phyloP scores from a whole-genome alignment of 2,329 filamentous ascomycete species.

The Mycosphaerelloides madeirae region DNA sequence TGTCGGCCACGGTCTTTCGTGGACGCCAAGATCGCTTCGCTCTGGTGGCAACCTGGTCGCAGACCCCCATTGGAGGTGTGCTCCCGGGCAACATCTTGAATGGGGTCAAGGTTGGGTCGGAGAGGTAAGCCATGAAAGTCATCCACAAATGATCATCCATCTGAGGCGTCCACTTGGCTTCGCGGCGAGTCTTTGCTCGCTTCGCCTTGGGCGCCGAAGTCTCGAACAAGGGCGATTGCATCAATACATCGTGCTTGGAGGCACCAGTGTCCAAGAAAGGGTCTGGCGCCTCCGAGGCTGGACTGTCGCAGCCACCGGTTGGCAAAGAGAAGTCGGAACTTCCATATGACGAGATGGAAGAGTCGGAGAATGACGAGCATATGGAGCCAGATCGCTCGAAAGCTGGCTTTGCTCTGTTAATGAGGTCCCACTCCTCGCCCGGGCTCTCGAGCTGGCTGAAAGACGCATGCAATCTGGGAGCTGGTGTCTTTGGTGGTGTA shows the following conservation, averaged over 20 bases:
- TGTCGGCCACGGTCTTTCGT: conserved; percentile 29
- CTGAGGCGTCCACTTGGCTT: conserved; percentile 52
- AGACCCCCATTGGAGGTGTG: conserved; percentile 59
- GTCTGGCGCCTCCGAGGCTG: conserved; percentile 55
- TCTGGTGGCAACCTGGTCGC: conserved; percentile 57
- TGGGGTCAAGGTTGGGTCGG: conserved; percentile 61
- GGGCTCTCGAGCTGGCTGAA: conserved; percentile 25
- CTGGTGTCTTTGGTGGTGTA: conserved; percentile 48
- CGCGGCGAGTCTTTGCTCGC: conserved; percentile 40
- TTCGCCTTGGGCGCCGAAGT: conserved; percentile 32
- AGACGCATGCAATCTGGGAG: conserved; percentile 24
- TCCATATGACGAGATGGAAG: conserved; percentile 56
- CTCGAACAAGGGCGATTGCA: conserved; percentile 22
- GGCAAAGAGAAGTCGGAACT: conserved; percentile 45
- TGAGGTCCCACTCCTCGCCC: conserved; percentile 30
- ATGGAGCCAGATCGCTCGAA: conserved; percentile 54
- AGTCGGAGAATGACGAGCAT: conserved; percentile 57
- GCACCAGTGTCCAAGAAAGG: conserved; percentile 43
- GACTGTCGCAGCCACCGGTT: conserved; percentile 55
- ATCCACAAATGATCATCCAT: conserved; percentile 65
- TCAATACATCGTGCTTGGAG: conserved; percentile 21
- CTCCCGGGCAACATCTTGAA: conserved; percentile 64
- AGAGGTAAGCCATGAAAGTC: conserved; percentile 61
- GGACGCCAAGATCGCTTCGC: conserved; percentile 58
- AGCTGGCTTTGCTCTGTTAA: conserved; percentile 25